phyloP scores from a whole-genome alignment of 768 basidiomycete genomes.

The Sporobolomyces phaffii region DNA sequence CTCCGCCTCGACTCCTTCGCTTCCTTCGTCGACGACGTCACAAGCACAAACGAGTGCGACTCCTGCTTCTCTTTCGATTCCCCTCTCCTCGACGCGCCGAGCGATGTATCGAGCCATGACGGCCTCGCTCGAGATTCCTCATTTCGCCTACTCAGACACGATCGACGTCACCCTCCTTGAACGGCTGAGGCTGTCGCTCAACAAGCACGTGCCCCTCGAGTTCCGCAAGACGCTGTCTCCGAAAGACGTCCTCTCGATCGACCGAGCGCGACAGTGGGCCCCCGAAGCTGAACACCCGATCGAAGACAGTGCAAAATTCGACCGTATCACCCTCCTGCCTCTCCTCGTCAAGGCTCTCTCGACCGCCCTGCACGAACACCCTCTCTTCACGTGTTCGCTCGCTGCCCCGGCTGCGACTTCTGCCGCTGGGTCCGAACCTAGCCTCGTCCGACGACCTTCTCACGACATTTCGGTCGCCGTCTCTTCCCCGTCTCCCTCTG shows the following conservation, averaged over 20 bases:
- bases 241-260: not conserved
- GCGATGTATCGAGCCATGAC: slow-evolving; percentile 89
- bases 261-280: not conserved
- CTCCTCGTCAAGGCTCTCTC: slow-evolving; percentile 76
- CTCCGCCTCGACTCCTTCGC: not conserved
- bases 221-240: slow-evolving; percentile 17
- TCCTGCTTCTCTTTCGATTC: too few relatives aligned
- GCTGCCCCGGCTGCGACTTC: slow-evolving; percentile 14
- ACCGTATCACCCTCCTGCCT: slow-evolving; percentile 71
- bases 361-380: slow-evolving; percentile 75
- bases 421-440: slow-evolving; percentile 12
- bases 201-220: slow-evolving; percentile 11
- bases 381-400: slow-evolving; percentile 70
- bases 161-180: slow-evolving; percentile 39
- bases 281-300: not conserved
- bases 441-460: slow-evolving; percentile 45
- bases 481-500: slow-evolving; percentile 58
- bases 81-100: slow-evolving; percentile 64
- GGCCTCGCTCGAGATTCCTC: slow-evolving; percentile 68
- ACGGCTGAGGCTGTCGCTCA: slow-evolving; percentile 28
- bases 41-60: too few relatives aligned
- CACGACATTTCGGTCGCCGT: slow-evolving; percentile 72
- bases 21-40: not conserved
- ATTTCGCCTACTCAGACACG: slow-evolving; percentile 59
- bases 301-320: slow-evolving; percentile 33